Evolutionary conservation across 2,329 filamentous ascomycete species (phyloP), one percentile per base, ranked within the genome.

Genomic region (Apiospora kogelbergensis): DNA sequence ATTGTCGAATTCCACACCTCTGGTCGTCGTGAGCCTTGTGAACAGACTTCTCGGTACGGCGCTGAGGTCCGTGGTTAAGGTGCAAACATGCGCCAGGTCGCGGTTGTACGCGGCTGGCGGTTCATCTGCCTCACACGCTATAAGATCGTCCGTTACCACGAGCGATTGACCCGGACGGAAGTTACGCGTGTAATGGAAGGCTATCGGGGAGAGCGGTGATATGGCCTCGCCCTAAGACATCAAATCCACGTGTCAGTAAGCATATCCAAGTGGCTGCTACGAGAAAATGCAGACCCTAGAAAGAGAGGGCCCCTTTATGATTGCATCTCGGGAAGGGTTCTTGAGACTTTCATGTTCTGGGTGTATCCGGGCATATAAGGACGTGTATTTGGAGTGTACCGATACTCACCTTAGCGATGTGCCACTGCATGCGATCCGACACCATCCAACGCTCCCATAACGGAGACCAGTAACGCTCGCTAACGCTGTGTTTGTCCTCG

Each of bases 401-500:
- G 37, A 24, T 68, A 80, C 84, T 73, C 74, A 90, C 91, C 86
- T 93, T 94, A 71, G 89, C 88, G 77, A 94, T 93, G 79, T 94
- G 92, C 93, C 93, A 95, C 80, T 94, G 91, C 91, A 95, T 94
- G 64, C 92, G 86, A 78, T 95, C 91, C 63, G 87, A 90, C 7
- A 95, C 92, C 91, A 94, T 94, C 91, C 91, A 94, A 65, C 91
- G 81, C 81, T 94, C 91, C 91, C 91, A 94, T 30, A 94, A 78
- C 6, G 91, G 91, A 72, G 89, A 91, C 92, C 92, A 95, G 76
- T 95, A 95, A 66, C 92, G 83, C 78, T 94, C 92, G 57, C 84
- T 87, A 6, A 93, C 88, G 3, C 88, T 88, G 78, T 95, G 93
- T 76, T 91, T 92, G 65, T 87, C 85, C 76, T 93, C 91, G 73